These are phyloP conservation scores for Alternaria consortialis DNA, from an alignment of 2,329 filamentous ascomycete genomes.

Conservation along the genomic window DNA sequence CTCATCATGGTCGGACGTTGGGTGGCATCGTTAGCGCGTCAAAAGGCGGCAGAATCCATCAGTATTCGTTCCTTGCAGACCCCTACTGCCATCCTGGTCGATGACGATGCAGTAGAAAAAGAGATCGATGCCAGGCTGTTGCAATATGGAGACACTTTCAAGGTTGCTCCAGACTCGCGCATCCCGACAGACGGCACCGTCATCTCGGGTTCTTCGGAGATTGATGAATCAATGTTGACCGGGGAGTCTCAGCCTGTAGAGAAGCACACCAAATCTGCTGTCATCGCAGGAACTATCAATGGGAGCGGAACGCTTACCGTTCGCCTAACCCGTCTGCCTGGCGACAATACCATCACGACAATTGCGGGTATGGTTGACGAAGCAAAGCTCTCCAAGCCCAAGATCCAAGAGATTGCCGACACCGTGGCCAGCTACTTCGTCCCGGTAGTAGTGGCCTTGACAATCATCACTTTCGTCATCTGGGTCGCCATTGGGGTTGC, in stretches of 20 bases:
- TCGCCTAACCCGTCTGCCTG: slow-evolving; percentile 67
- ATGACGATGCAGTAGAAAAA: slow-evolving; percentile 47
- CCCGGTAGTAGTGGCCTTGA: slow-evolving; percentile 67
- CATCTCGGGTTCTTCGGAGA: slow-evolving; percentile 67
- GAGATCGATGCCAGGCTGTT: slow-evolving; percentile 73
- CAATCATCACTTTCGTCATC: slow-evolving; percentile 66
- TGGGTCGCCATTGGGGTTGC: slow-evolving; percentile 70
- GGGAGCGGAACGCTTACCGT: slow-evolving; percentile 62
- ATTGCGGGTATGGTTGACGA: slow-evolving; percentile 78
- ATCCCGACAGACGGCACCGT: slow-evolving; percentile 77
- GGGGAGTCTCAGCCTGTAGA: slow-evolving; percentile 71
- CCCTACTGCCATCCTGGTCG: slow-evolving; percentile 61
- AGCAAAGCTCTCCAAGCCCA: slow-evolving; percentile 73
- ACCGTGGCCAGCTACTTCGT: slow-evolving; percentile 74
- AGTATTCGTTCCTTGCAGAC: slow-evolving; percentile 67
- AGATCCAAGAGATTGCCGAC: slow-evolving; percentile 74
- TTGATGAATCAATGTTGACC: slow-evolving; percentile 81
- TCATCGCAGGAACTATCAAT: slow-evolving; percentile 72
- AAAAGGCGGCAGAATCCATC: slow-evolving; percentile 60
- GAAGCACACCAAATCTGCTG: slow-evolving; percentile 61
- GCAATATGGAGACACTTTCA: slow-evolving; percentile 75
- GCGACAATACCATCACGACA: slow-evolving; percentile 74
- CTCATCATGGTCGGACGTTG: slow-evolving; percentile 63
- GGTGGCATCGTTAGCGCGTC: slow-evolving; percentile 58
- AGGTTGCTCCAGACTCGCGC: slow-evolving; percentile 65